Conservation (phyloP, 2,329 filamentous ascomycete genomes). For the Juglanconis juglandina region DNA sequence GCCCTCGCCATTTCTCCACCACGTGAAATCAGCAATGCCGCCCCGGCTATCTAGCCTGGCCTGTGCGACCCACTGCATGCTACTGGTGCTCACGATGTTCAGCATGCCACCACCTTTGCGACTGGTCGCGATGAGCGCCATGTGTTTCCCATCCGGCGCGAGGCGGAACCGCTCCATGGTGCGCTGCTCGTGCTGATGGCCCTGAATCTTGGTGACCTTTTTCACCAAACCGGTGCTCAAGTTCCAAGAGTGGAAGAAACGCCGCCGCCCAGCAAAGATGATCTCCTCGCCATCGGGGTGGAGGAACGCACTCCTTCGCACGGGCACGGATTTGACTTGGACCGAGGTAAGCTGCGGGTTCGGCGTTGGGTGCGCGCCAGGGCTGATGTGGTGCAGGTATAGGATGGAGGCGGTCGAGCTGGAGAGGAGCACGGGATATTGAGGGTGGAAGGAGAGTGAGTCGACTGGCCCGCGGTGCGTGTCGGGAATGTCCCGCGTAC, state of each 20-base stretch:
- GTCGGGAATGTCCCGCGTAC: slow-evolving; percentile 79
- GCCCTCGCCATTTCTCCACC: slow-evolving; percentile 84
- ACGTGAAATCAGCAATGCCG: slow-evolving; percentile 85
- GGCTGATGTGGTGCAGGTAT: slow-evolving; percentile 84
- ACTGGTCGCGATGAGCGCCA: slow-evolving; percentile 76
- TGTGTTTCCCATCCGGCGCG: slow-evolving; percentile 80
- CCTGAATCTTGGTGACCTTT: slow-evolving; percentile 73
- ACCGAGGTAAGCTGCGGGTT: slow-evolving; percentile 90
- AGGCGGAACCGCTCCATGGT: slow-evolving; percentile 88
- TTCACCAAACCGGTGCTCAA: slow-evolving; percentile 76
- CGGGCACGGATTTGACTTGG: slow-evolving; percentile 78
- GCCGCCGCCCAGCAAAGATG: slow-evolving; percentile 81
- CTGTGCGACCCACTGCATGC: slow-evolving; percentile 83
- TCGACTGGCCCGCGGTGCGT: slow-evolving; percentile 75
- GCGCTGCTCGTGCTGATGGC: slow-evolving; percentile 77
- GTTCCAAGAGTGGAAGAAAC: slow-evolving; percentile 95
- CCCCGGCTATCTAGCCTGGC: slow-evolving; percentile 77
- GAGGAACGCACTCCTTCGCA: slow-evolving; percentile 79
- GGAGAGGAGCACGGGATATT: slow-evolving; percentile 83
- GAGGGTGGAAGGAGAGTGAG: slow-evolving; percentile 84
- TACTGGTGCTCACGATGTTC: slow-evolving; percentile 76
- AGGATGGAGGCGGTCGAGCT: slow-evolving; percentile 82
- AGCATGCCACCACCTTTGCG: slow-evolving; percentile 84
- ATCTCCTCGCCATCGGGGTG: slow-evolving; percentile 71
- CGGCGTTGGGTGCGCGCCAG: slow-evolving; percentile 68